phyloP scores from a whole-genome alignment of 1,284 basidiomycete species.

The Pseudozyma pruni region DNA sequence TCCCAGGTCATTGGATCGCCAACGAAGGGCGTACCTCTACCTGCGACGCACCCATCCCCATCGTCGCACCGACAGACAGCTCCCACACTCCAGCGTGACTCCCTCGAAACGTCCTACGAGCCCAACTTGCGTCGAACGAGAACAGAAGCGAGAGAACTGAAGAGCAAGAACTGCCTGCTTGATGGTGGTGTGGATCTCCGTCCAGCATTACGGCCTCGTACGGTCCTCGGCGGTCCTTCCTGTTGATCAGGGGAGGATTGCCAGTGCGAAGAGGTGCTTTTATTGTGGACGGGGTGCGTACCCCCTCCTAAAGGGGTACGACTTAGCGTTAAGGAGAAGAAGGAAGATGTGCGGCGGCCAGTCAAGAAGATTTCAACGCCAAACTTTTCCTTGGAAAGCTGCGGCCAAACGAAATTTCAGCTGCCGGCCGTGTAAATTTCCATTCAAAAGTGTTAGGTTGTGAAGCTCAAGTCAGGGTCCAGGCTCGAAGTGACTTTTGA shows the following conservation, averaged over 20 bases:
- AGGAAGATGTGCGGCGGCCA: constrained; percentile 6
- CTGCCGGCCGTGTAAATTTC: no score
- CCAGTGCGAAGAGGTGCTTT: constrained; percentile 57
- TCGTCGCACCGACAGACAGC: constrained; percentile 28
- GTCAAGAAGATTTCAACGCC: no score
- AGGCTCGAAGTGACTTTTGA: constrained; percentile 5
- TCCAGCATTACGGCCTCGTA: constrained; percentile 58
- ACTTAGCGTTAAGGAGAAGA: constrained; percentile 52
- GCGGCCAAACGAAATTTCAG: neutral
- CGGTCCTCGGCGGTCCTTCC: constrained; percentile 46
- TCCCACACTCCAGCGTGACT: neutral
- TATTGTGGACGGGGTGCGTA: constrained; percentile 53
- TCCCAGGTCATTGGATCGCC: constrained; percentile 42
- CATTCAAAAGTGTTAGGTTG: no score
- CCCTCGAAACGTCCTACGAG: constrained; percentile 12
- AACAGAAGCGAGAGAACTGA: constrained; percentile 1
- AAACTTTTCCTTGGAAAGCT: neutral
- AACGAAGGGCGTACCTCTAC: constrained; percentile 40
- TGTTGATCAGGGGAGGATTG: constrained; percentile 9
- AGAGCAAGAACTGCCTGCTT: neutral
- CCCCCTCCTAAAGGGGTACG: constrained; percentile 37
- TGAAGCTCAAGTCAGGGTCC: no score
- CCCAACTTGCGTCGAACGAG: constrained; percentile 6
- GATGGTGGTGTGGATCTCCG: constrained; percentile 44
- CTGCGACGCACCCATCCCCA: constrained; percentile 56